Percentiles rank a stretch among this genome's conserved stretches.
Evolutionary conservation across 257 asterid species (phyloP).

Genomic region (Linaria vulgaris): DNA sequence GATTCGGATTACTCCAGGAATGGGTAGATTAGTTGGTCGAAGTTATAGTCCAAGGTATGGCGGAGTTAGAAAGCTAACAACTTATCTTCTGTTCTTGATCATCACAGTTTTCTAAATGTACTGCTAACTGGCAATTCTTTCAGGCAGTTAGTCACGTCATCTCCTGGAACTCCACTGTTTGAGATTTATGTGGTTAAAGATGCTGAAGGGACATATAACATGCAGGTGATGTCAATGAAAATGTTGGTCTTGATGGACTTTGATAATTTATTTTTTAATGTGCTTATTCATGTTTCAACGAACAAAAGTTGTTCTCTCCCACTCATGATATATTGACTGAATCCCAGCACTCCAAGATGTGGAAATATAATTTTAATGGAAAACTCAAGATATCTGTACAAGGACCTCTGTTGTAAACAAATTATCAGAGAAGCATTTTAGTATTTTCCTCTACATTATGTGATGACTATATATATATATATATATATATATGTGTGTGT

Average conservation of each 20-base stretch:
- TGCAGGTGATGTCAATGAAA: constrained; percentile 59
- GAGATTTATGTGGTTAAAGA: constrained; percentile 90
- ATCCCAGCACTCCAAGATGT: too few relatives aligned
- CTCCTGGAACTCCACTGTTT: constrained; percentile 93
- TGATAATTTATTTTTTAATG: neutral
- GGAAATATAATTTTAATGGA: too few relatives aligned
- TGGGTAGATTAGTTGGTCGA: constrained; percentile 87
- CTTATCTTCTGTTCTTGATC: neutral
- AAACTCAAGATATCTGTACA: too few relatives aligned
- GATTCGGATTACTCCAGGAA: constrained; percentile 76
- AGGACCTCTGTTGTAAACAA: too few relatives aligned
- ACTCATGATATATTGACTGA: too few relatives aligned
- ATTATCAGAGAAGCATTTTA: too few relatives aligned
- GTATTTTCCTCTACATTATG: too few relatives aligned
- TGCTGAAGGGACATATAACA: constrained; percentile 51
- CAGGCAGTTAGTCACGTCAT: constrained; percentile 84
- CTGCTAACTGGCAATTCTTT: constrained; percentile 28
- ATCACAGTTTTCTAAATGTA: constrained; percentile 19
- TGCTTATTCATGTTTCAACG: constrained; percentile 1
- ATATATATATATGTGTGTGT: too few relatives aligned
- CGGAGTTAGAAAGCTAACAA: constrained; percentile 8
- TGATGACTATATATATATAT: too few relatives aligned
- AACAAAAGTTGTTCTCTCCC: too few relatives aligned
- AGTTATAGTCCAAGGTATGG: constrained; percentile 85
- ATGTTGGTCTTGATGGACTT: too few relatives aligned